Conservation (phyloP, 768 basidiomycete species). For the Tulasnella sp. region DNA sequence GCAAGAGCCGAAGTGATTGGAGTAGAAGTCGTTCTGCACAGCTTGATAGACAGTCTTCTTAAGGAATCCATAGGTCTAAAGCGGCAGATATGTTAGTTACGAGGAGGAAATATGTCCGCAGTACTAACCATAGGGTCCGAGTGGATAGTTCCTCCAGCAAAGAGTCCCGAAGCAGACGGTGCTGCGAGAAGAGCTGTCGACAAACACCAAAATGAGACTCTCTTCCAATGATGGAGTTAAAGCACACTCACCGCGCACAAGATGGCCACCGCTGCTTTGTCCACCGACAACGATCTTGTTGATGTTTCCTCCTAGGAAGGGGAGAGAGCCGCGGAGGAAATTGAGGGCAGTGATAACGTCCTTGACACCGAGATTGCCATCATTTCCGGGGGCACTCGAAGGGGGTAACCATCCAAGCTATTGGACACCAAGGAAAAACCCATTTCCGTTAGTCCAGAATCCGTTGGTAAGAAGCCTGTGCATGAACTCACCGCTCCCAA, state of each 20-base stretch:
- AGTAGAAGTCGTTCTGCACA: constrained; percentile 42
- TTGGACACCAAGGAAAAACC: background rate
- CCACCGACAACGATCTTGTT: constrained; percentile 64
- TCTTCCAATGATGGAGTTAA: background rate
- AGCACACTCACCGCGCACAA: constrained; percentile 40
- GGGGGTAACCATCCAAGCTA: constrained; percentile 69
- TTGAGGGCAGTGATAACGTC: constrained; percentile 53
- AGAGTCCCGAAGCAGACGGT: constrained; percentile 57
- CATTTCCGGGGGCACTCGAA: constrained; percentile 29
- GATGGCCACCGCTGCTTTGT: constrained; percentile 66
- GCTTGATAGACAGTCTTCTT: constrained; percentile 38
- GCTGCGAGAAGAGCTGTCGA: constrained; percentile 53
- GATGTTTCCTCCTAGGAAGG: constrained; percentile 51
- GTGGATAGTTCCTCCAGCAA: constrained; percentile 67
- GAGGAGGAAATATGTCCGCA: background rate
- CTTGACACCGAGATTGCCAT: constrained; percentile 57
- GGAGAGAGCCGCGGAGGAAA: constrained; percentile 45
- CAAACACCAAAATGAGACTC: background rate
- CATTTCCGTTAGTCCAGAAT: constrained; percentile 1
- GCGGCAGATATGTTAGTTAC: background rate
- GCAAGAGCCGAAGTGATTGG: constrained; percentile 29
- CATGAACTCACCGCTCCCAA: constrained; percentile 51
- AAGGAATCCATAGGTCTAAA: constrained; percentile 61
- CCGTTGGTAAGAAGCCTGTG: background rate
- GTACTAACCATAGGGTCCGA: constrained; percentile 80